Conservation (phyloP, 2,329 filamentous ascomycete species). For the Trichoderma sp. region DNA sequence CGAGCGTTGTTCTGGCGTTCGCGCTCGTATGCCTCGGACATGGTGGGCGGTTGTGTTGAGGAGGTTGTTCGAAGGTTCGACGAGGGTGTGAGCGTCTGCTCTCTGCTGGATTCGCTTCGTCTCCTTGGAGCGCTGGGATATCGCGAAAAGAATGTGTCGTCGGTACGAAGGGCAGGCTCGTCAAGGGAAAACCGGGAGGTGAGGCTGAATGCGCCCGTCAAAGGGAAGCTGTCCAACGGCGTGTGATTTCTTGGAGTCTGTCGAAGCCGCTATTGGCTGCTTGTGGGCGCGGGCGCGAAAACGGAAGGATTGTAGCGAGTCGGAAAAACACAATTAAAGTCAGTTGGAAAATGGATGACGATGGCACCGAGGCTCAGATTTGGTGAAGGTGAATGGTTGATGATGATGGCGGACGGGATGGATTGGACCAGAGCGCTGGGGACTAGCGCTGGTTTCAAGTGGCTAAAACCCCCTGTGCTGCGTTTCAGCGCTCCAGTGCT, state of each 20-base stretch:
- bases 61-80: background rate
- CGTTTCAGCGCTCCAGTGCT: conserved; percentile 12
- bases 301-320: background rate
- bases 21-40: conserved; percentile 78
- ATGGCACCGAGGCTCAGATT: conserved; percentile 8
- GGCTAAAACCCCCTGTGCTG: background rate
- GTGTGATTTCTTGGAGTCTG: background rate
- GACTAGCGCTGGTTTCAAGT: conserved; percentile 11
- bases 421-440: background rate
- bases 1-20: conserved; percentile 93
- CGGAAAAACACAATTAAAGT: background rate
- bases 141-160: background rate
- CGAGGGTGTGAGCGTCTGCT: background rate
- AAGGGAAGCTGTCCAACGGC: background rate
- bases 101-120: background rate
- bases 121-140: background rate
- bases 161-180: background rate
- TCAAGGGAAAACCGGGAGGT: background rate
- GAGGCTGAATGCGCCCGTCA: background rate
- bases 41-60: conserved; percentile 35
- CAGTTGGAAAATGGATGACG: conserved; percentile 11
- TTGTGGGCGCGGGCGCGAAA: background rate
- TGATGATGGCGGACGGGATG: background rate
- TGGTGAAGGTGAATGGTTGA: background rate
- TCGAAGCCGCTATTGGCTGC: background rate